Conservation (phyloP, 2,329 filamentous ascomycete genomes). For the Pseudogymnoascus sp. region DNA sequence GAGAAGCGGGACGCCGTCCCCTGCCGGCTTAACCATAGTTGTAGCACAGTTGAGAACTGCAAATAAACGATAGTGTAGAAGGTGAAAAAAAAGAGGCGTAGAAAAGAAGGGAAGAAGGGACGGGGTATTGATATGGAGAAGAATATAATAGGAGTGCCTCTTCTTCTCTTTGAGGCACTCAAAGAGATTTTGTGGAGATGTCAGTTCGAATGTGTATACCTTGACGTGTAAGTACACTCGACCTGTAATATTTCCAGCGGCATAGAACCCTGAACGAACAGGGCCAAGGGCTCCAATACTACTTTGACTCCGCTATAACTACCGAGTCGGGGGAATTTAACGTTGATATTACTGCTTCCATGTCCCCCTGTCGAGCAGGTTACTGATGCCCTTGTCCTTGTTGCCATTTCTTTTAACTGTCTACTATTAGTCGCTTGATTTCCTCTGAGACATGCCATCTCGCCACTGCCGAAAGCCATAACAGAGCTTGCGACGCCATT, state of each 20-base stretch:
- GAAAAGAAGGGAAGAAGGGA: neutral
- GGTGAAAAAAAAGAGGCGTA: neutral
- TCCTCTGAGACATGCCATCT: neutral
- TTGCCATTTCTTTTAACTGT: neutral
- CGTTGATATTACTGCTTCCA: neutral
- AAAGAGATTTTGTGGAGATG: slow-evolving; percentile 1
- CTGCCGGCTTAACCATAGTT: slow-evolving; percentile 22
- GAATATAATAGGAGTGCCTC: neutral
- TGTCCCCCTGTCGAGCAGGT: neutral
- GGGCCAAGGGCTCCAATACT: neutral
- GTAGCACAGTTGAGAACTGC: neutral
- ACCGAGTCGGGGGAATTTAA: neutral
- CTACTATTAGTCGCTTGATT: neutral
- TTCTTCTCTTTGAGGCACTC: neutral
- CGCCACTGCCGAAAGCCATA: neutral
- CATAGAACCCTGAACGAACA: neutral
- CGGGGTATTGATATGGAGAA: slow-evolving; percentile 4
- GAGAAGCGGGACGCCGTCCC: slow-evolving; percentile 23
- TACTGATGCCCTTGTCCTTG: neutral
- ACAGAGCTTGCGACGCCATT: neutral
- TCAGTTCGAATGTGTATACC: neutral
- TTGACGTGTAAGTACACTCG: neutral
- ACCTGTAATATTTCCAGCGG: neutral
- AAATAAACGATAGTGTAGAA: neutral
- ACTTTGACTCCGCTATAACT: neutral